Conservation (phyloP, 495 filamentous ascomycete genomes). For the Aspergillus cristatus region DNA sequence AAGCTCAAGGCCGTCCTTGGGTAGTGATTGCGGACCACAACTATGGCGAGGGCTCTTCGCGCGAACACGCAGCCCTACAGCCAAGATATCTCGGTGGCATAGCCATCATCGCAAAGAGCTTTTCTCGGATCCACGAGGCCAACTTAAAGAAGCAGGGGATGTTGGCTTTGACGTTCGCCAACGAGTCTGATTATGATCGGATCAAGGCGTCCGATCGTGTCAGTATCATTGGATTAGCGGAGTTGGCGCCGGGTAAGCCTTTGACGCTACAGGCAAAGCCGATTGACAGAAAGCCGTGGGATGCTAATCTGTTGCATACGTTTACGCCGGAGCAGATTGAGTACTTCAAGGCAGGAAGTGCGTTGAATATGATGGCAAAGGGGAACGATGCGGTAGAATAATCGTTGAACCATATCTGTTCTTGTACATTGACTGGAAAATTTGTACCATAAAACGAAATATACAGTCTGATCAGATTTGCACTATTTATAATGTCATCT, state of each 20-base stretch:
- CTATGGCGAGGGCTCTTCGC: constrained; percentile 88
- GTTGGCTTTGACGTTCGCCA: constrained; percentile 79
- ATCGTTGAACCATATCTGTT: too few species aligned
- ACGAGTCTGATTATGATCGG: constrained; percentile 85
- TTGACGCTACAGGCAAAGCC: constrained; percentile 1
- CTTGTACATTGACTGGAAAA: too few species aligned
- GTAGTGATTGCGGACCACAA: constrained; percentile 94
- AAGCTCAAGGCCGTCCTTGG: constrained; percentile 78
- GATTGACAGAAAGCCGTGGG: constrained; percentile 42
- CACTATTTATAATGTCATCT: too few species aligned
- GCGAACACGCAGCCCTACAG: constrained; percentile 88
- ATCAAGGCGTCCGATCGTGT: constrained; percentile 74
- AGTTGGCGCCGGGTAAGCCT: constrained; percentile 1
- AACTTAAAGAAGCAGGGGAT: constrained; percentile 98
- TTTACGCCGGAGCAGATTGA: constrained; percentile 7
- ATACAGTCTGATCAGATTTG: too few species aligned
- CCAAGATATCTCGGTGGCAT: constrained; percentile 84
- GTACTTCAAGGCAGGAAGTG: constrained; percentile 8
- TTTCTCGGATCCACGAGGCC: constrained; percentile 94
- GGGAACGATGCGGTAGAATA: too few species aligned
- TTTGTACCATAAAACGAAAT: too few species aligned
- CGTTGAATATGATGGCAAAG: constrained; percentile 7
- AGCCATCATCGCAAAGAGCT: constrained; percentile 80
- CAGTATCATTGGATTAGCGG: constrained; percentile 57
- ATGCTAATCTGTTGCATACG: constrained; percentile 2